Evolutionary conservation across 106 monocot genomes (phyloP).

Genomic region (Narthecium ossifragum): DNA sequence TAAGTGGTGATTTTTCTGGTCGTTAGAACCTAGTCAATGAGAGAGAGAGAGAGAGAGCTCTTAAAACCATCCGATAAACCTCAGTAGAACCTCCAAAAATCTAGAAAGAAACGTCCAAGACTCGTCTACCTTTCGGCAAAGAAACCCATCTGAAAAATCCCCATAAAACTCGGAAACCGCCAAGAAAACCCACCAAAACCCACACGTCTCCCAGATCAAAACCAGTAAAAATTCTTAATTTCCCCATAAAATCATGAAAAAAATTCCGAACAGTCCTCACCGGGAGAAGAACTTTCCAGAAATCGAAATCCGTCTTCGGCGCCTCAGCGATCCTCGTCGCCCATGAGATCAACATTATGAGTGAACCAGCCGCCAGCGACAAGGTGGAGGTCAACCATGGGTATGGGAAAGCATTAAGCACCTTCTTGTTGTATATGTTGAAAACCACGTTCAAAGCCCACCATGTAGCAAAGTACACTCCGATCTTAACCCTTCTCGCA

Average conservation of each 20-base stretch:
- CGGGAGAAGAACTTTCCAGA: constrained; percentile 85
- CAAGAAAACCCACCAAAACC: not conserved
- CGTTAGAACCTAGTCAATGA: no score
- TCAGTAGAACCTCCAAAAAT: no score
- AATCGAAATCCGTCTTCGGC: constrained; percentile 60
- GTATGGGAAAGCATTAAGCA: constrained; percentile 85
- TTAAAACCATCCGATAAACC: no score
- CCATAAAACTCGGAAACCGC: not conserved
- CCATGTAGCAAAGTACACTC: constrained; percentile 91
- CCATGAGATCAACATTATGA: constrained; percentile 84
- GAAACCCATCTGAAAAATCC: no score
- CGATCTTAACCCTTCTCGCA: constrained; percentile 75
- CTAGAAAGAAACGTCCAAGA: no score
- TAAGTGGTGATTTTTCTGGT: no score
- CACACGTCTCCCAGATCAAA: not conserved
- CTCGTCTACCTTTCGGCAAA: no score
- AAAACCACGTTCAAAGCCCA: constrained; percentile 98
- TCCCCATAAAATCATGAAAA: not conserved
- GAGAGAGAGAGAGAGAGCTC: no score
- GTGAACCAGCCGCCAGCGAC: constrained; percentile 74
- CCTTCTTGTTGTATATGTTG: constrained; percentile 99
- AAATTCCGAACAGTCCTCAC: constrained; percentile 30
- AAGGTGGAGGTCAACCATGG: constrained; percentile 96
- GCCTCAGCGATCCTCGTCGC: constrained; percentile 54
- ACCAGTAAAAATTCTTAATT: not conserved